Conservation (phyloP, 2,329 filamentous ascomycete species). For the Aspergillus sp. region DNA sequence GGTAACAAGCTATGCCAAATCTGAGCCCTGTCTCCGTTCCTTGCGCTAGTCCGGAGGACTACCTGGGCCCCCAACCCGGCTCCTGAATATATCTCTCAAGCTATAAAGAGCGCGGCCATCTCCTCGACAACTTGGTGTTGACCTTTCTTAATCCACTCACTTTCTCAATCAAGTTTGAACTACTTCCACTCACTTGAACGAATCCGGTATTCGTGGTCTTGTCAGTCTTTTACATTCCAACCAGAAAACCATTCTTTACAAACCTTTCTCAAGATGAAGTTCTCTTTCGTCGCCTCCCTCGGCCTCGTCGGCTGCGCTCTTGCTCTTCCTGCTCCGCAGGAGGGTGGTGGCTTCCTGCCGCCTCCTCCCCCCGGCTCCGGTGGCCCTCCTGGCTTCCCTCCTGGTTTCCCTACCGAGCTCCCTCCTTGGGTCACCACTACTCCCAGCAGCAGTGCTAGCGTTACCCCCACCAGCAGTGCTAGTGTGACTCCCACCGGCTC, state of each 20-base stretch:
- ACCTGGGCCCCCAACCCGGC: not conserved
- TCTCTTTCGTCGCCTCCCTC: conserved; percentile 6
- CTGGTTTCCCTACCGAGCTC: not conserved
- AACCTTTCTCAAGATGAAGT: conserved; percentile 11
- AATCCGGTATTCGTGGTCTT: conserved; percentile 9
- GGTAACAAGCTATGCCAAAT: not conserved
- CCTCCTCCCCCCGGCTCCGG: not conserved
- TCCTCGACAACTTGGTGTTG: not conserved
- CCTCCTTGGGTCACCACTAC: not conserved
- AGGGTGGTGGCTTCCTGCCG: not conserved
- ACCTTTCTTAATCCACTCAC: not conserved
- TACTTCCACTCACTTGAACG: conserved; percentile 4
- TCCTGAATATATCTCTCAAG: not conserved
- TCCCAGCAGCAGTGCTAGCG: not conserved
- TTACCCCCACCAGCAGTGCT: not conserved
- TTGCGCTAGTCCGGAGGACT: not conserved
- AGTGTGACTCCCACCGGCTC: not conserved
- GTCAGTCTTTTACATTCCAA: not conserved
- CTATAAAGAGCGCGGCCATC: conserved; percentile 8
- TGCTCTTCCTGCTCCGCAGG: conserved; percentile 11
- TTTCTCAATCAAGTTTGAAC: conserved; percentile 1
- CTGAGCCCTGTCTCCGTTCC: conserved; percentile 1
- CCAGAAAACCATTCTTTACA: not conserved
- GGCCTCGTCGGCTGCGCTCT: conserved; percentile 14
- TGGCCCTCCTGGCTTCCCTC: not conserved